Base-by-base conservation (phyloP, 305 asterid genomes). In the Rubia balearica region DNA sequence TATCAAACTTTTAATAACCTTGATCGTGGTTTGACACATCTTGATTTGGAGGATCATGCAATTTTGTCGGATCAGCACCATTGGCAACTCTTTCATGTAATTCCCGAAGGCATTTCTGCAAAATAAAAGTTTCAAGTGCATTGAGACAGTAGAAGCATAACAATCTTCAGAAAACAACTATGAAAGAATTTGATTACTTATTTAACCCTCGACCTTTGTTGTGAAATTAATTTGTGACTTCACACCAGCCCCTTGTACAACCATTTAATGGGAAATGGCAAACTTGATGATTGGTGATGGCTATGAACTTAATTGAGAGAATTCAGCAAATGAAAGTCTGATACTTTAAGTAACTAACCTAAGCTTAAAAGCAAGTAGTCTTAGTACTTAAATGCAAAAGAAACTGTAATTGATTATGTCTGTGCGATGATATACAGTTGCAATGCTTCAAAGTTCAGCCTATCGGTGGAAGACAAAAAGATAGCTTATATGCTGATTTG, bases 51-150 rank as follows among this genome's bases (percentile, higher is more conserved):
- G 81, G 73, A 77, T 90, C 91, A 51, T 81, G 84, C 76, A 89
- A 83, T 85, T 89, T 85, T 48, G 89, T 71, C 36, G 87, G 88
- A 73, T 93, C 98, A 69, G 70, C 80, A 71, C 98, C 98, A 73
- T 69, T 51, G 5, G 90, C 75, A 79, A 93, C 78, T 80, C 70
- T 88, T 4, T 90, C 96, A 30, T 82, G 88, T 41, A 93, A 80
- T 46, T 83, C 82, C 82, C 80, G 84, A 24, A 85, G 83, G 71
- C 89, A 84, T 17, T 76, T 43, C 98, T 93, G 75, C 62, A 73
- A 56, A 70, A 67, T 38, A 61, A 74, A 70, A 76, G 66, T 53
- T 38, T 42, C 27, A 53, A 67, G 43, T 11, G 38, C 16, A 42
- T 8, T 64, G 61, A 62, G 46, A 65, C 21, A 22, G 19, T 16